A percentile compares a stretch with the other conserved stretches of the same genome.
Evolutionary conservation across 257 asterid genomes (phyloP).

Genomic region (Solanum virginianum): DNA sequence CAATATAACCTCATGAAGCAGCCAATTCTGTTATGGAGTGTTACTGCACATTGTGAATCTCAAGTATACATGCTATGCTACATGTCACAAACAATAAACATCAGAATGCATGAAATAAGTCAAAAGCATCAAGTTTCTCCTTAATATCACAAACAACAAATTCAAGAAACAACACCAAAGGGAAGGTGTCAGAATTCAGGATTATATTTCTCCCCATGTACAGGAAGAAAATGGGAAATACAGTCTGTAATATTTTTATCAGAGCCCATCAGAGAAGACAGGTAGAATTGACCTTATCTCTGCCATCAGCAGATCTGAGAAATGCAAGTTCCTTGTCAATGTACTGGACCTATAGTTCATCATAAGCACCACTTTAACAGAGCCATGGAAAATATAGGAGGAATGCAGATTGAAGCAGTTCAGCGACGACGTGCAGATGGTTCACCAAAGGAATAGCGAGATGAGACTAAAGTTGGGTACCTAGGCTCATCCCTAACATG

Average conservation of each 20-base stretch:
- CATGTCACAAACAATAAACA: not conserved
- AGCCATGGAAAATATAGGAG: not conserved
- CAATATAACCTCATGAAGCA: not conserved
- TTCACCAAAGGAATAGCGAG: conserved; percentile 54
- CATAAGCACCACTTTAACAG: not conserved
- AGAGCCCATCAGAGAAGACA: not conserved
- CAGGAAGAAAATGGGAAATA: not conserved
- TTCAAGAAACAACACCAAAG: not conserved
- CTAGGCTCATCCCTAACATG: conserved; percentile 15
- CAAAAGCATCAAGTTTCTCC: not conserved
- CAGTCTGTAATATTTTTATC: not conserved
- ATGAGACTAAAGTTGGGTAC: conserved; percentile 32
- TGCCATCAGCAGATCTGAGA: not conserved
- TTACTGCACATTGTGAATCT: not conserved
- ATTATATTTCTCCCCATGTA: not conserved
- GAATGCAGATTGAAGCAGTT: conserved; percentile 2
- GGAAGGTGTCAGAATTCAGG: not conserved
- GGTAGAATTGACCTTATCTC: not conserved
- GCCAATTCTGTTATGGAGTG: not conserved
- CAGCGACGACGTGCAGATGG: conserved; percentile 32
- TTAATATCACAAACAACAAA: not conserved
- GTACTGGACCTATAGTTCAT: not conserved
- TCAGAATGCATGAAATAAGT: not conserved
- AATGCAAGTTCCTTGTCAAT: not conserved
- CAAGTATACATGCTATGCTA: not conserved